Evolutionary conservation across 2,329 filamentous ascomycete species (phyloP).

Genomic region (Falciphora oryzae): DNA sequence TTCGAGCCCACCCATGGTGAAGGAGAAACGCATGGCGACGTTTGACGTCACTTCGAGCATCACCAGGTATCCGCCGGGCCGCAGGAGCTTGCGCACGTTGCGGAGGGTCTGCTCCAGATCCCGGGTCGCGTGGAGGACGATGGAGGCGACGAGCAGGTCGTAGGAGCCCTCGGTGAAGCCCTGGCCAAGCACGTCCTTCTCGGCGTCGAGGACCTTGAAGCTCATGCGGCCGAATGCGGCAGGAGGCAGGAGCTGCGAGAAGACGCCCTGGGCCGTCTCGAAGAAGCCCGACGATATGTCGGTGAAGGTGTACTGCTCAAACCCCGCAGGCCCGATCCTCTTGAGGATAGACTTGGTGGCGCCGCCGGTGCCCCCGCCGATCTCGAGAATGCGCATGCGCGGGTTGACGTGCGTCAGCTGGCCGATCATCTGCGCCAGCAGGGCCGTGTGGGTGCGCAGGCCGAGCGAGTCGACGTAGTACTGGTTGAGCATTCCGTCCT

Average conservation of each 20-base stretch:
- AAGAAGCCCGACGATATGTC: conserved; percentile 36
- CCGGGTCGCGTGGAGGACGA: not conserved
- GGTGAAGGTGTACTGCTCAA: conserved; percentile 35
- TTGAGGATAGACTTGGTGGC: conserved; percentile 16
- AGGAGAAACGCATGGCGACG: not conserved
- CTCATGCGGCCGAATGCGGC: too few relatives aligned
- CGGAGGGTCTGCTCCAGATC: not conserved
- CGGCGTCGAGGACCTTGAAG: conserved; percentile 2
- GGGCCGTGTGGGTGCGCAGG: conserved; percentile 13
- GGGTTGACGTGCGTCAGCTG: conserved; percentile 12
- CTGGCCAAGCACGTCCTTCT: conserved; percentile 1
- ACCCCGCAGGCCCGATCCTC: not conserved
- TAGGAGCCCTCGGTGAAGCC: conserved; percentile 6
- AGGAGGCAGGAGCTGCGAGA: too few relatives aligned
- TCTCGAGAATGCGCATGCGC: conserved; percentile 23
- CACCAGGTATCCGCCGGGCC: not conserved
- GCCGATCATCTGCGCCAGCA: too few relatives aligned
- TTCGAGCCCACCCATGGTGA: not conserved
- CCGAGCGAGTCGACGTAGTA: too few relatives aligned
- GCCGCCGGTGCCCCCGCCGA: conserved; percentile 30
- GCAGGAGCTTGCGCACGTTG: not conserved
- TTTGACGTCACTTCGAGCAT: not conserved
- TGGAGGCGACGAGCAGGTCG: conserved; percentile 5
- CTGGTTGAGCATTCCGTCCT: conserved; percentile 29
- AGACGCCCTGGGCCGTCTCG: conserved; percentile 18